Base-by-base conservation (phyloP, 2,329 filamentous ascomycete genomes). In the Penicillium italicum region DNA sequence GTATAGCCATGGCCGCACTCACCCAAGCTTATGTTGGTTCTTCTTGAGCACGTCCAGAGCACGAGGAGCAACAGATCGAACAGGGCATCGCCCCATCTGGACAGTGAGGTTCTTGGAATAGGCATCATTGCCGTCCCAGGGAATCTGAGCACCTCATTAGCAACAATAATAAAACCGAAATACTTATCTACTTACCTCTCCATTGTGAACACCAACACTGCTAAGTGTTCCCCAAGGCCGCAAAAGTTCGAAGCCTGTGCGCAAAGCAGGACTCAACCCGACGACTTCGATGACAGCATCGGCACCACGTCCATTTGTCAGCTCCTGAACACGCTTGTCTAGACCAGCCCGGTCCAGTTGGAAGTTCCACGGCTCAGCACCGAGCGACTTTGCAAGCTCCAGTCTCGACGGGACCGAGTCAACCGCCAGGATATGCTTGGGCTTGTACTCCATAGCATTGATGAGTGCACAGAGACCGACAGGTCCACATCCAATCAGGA, bases 311-410 rank as follows among this genome's bases (percentile, higher is more conserved):
- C 91, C 91, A 16, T 88, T 80, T 0, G 90, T 94, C 45, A 87
- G 82, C 63, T 89, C 87, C 67, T 85, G 85, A 50, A 96, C 85
- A 50, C 87, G 82, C 63, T 82, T 79, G 53, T 85, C 76, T 70
- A 95, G 80, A 3, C 80, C 84, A 37, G 86, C 83, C 45, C 80
- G 80, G 57, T 90, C 83, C 2, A 78, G 84, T 67, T 82, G 75
- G 73, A 93, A 93, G 71, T 96, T 92, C 74, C 91, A 85, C 0
- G 90, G 86, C 72, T 93, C 90, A 2, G 90, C 92, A 3, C 91
- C 91, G 1, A 96, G 78, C 2, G 77, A 80, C 69, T 79, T 82
- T 24, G 91, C 92, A 40, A 90, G 79, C 50, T 88, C 85, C 40
- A 97, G 79, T 53, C 92, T 82, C 57, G 85, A 86, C 3, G 87